Evolutionary conservation across 1,284 basidiomycete species (phyloP).

Genomic region (Sutorius eximius): DNA sequence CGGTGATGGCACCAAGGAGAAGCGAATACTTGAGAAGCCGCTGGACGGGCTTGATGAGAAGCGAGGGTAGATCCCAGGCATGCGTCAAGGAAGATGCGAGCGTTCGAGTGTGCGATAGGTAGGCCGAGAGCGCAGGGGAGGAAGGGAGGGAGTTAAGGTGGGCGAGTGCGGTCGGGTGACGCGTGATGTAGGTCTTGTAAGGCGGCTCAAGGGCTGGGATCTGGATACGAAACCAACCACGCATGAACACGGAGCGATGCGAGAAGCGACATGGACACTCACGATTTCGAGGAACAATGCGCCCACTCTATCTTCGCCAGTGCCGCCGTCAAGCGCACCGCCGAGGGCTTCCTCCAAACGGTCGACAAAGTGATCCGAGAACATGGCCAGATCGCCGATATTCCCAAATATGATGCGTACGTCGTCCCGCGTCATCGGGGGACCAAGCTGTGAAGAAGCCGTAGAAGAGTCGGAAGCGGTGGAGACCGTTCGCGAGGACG

Average conservation of each 20-base stretch:
- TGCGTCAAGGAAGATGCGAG: constrained; percentile 76
- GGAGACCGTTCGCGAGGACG: constrained; percentile 34
- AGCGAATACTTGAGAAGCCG: constrained; percentile 92
- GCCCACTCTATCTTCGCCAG: constrained; percentile 74
- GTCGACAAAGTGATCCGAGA: constrained; percentile 59
- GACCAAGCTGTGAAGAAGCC: constrained; percentile 39
- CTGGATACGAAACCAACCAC: constrained; percentile 37
- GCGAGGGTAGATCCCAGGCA: constrained; percentile 91
- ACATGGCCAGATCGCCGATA: constrained; percentile 63
- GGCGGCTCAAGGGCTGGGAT: constrained; percentile 75
- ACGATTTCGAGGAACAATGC: constrained; percentile 75
- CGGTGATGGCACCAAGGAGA: constrained; percentile 76
- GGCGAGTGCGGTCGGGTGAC: constrained; percentile 74
- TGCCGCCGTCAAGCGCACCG: constrained; percentile 42
- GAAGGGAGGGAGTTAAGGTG: constrained; percentile 62
- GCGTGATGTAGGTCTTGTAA: constrained; percentile 86
- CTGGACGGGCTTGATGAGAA: constrained; percentile 92
- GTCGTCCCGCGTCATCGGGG: constrained; percentile 72
- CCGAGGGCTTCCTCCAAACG: constrained; percentile 50
- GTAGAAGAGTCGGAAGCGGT: constrained; percentile 43
- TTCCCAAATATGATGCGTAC: constrained; percentile 68
- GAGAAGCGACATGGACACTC: constrained; percentile 23
- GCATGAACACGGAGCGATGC: not conserved
- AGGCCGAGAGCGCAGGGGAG: constrained; percentile 50
- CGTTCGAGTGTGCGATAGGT: constrained; percentile 67